A percentile compares a stretch with the other conserved stretches of the same genome.
phyloP scores from a whole-genome alignment of 1,139 yeast genomes.

The Eremothecium gossypii region DNA sequence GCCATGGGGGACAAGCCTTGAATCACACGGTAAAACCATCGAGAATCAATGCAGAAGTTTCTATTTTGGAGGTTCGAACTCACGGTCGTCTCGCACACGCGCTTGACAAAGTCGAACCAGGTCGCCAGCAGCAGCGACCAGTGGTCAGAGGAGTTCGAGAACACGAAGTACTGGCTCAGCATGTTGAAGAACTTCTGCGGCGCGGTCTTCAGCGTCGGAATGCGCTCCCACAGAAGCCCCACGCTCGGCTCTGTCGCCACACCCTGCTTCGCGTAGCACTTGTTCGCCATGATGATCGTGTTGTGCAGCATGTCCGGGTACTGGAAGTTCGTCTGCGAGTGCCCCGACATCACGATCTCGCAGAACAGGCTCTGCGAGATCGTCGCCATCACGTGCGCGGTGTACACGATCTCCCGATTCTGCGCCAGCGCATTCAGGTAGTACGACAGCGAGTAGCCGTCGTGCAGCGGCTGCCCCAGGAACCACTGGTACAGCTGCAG shows the following conservation, averaged over 20 bases:
- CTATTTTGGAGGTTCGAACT: neutral
- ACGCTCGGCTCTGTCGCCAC: neutral
- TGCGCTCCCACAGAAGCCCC: constrained; percentile 4
- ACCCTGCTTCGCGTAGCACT: neutral
- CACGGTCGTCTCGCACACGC: neutral
- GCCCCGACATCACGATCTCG: constrained; percentile 5
- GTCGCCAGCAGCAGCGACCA: constrained; percentile 21
- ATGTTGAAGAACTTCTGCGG: constrained; percentile 8
- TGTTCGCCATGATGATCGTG: constrained; percentile 7
- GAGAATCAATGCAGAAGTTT: neutral
- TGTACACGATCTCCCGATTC: neutral
- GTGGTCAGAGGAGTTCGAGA: constrained; percentile 11
- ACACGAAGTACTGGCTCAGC: constrained; percentile 5
- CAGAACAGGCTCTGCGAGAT: constrained; percentile 6
- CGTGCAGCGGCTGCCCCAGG: constrained; percentile 5
- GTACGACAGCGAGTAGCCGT: constrained; percentile 3
- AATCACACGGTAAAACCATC: neutral
- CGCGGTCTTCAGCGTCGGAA: constrained; percentile 3
- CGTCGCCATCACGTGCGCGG: neutral
- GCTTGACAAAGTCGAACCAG: constrained; percentile 20
- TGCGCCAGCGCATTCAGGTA: constrained; percentile 1
- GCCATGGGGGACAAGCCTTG: neutral
- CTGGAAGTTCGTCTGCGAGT: constrained; percentile 6
- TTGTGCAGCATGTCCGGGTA: constrained; percentile 6
- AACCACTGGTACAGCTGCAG: constrained; percentile 12